Conservation (phyloP, 2,329 filamentous ascomycete species). For the Hymenoscyphus fructigenus region DNA sequence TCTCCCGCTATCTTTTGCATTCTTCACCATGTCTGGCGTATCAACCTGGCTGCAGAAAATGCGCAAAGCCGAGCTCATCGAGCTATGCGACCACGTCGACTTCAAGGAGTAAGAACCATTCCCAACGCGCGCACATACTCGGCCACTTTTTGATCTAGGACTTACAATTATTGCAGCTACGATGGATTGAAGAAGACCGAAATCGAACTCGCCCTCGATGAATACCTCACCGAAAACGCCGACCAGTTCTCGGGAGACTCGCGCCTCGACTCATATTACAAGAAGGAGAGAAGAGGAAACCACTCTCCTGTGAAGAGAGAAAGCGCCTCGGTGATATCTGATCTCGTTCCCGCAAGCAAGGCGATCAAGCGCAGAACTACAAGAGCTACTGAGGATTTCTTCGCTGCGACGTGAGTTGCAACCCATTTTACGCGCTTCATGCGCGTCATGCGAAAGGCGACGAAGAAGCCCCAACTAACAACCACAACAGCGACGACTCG, state of each 20-base stretch:
- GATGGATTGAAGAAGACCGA: conserved; percentile 75
- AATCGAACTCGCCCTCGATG: conserved; percentile 72
- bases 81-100: conserved; percentile 69
- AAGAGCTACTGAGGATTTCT: conserved; percentile 42
- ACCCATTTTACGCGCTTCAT: conserved; percentile 15
- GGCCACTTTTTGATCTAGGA: conserved; percentile 5
- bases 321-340: conserved; percentile 40
- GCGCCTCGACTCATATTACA: conserved; percentile 74
- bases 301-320: conserved; percentile 63
- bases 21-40: conserved; percentile 57
- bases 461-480: conserved; percentile 2
- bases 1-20: conserved; percentile 43
- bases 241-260: conserved; percentile 62
- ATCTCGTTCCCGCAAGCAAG: conserved; percentile 43
- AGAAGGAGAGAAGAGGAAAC: conserved; percentile 53
- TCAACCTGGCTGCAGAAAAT: conserved; percentile 77
- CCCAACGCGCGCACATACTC: conserved; percentile 13
- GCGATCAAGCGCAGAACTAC: conserved; percentile 46
- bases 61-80: conserved; percentile 77
- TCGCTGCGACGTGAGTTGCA: conserved; percentile 33
- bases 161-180: conserved; percentile 50
- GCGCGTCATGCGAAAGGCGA: conserved; percentile 20
- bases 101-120: conserved; percentile 65
- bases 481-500: conserved; percentile 33
- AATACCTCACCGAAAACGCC: conserved; percentile 69